phyloP scores from a whole-genome alignment of 139 green algal species.

The Tetraselmis striata region DNA sequence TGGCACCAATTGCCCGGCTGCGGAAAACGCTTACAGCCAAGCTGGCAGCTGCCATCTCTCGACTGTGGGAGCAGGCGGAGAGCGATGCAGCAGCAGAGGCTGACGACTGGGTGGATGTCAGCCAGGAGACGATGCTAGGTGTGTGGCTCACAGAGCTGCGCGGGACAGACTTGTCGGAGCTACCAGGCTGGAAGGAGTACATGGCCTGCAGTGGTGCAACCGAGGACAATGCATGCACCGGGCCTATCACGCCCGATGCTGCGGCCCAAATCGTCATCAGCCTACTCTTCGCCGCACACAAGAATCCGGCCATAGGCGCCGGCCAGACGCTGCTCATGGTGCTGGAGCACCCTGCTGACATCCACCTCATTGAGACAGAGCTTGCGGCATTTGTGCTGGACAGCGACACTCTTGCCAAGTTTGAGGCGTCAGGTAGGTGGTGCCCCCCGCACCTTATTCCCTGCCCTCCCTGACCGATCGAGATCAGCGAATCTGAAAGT shows the following conservation, averaged over 20 bases:
- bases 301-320: constrained; percentile 1
- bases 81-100: not conserved
- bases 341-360: not conserved
- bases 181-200: constrained; percentile 1
- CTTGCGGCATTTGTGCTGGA: not conserved
- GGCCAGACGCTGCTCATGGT: not conserved
- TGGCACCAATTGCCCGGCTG: not conserved
- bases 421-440: not conserved
- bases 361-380: not conserved
- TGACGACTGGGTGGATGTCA: not conserved
- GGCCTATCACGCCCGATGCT: not conserved
- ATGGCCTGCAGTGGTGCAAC: not conserved
- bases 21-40: not conserved
- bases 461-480: no score
- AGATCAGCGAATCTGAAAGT: no score
- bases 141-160: not conserved
- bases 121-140: not conserved
- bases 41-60: not conserved
- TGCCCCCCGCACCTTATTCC: no score
- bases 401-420: not conserved
- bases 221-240: no score
- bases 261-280: not conserved
- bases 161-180: not conserved
- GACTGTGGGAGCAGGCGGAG: not conserved
- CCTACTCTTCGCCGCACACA: constrained; percentile 1